Percentiles rank a stretch among this genome's conserved stretches.
phyloP scores from a whole-genome alignment of 2,329 filamentous ascomycete genomes.

The Diaporthe sp. region DNA sequence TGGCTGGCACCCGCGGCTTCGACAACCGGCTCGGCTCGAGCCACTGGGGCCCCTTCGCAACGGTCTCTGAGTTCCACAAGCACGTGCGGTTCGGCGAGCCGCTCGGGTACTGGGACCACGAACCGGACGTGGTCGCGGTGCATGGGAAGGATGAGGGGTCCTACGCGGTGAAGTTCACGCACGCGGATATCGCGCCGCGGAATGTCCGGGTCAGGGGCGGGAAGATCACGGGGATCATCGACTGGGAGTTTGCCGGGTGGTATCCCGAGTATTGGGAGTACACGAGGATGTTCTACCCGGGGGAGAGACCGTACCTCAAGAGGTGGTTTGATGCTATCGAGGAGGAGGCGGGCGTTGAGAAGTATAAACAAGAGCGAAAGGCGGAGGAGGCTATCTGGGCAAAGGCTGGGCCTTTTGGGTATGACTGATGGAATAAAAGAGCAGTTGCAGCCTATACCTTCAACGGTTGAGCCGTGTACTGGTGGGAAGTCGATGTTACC shows the following conservation, averaged over 20 bases:
- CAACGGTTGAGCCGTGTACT: not conserved
- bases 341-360: not conserved
- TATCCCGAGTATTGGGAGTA: constrained; percentile 59
- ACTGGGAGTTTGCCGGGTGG: constrained; percentile 63
- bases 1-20: not conserved
- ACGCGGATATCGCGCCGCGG: constrained; percentile 61
- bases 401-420: not conserved
- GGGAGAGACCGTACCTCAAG: not conserved
- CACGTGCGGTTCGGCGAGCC: constrained; percentile 25
- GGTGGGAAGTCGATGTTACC: not conserved
- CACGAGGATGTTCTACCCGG: not conserved
- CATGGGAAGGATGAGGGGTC: constrained; percentile 25
- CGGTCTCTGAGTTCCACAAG: constrained; percentile 3
- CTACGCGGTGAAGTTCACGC: constrained; percentile 53
- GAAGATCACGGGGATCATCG: constrained; percentile 57
- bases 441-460: not conserved
- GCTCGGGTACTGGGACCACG: constrained; percentile 17
- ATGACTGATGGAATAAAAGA: not conserved
- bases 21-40: not conserved
- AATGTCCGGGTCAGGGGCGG: constrained; percentile 59
- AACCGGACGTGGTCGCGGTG: constrained; percentile 13
- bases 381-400: not conserved
- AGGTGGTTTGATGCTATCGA: not conserved
- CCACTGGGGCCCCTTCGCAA: not conserved
- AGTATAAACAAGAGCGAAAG: not conserved